These are phyloP conservation scores for Beta macrorhiza DNA, from an alignment of 179 eudicot species.

Conservation along the genomic window DNA sequence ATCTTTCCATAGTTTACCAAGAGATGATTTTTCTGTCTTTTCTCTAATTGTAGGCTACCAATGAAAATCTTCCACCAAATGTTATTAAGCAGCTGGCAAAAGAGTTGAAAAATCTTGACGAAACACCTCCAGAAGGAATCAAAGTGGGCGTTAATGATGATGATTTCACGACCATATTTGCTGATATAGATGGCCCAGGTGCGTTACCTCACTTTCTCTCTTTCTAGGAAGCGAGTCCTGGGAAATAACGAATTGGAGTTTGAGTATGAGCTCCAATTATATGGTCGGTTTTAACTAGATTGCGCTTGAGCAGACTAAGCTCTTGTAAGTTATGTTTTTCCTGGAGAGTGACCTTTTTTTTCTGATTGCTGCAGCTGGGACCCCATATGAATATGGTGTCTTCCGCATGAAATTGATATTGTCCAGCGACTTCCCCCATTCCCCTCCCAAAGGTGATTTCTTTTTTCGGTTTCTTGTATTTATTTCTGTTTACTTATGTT, in stretches of 20 bases:
- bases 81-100: slow-evolving; percentile 90
- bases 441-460: slow-evolving; percentile 81
- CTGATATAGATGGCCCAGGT: slow-evolving; percentile 98
- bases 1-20: background rate
- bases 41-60: slow-evolving; percentile 64
- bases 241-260: background rate
- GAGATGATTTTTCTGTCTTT: background rate
- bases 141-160: slow-evolving; percentile 91
- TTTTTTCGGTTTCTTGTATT: background rate
- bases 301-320: background rate
- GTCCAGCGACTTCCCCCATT: slow-evolving; percentile 80
- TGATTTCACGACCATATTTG: slow-evolving; percentile 83
- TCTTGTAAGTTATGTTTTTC: background rate
- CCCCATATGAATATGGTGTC: slow-evolving; percentile 94
- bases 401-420: slow-evolving; percentile 91
- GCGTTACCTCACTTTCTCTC: slow-evolving; percentile 14
- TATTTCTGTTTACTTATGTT: background rate
- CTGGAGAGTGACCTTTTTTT: background rate
- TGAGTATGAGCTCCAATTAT: background rate
- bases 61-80: slow-evolving; percentile 96
- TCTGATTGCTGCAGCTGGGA: slow-evolving; percentile 71
- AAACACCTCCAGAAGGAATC: slow-evolving; percentile 97
- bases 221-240: too few relatives aligned
- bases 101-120: slow-evolving; percentile 95
- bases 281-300: background rate